Conservation (phyloP, 768 basidiomycete genomes). For the Calocybe gangraenosa region DNA sequence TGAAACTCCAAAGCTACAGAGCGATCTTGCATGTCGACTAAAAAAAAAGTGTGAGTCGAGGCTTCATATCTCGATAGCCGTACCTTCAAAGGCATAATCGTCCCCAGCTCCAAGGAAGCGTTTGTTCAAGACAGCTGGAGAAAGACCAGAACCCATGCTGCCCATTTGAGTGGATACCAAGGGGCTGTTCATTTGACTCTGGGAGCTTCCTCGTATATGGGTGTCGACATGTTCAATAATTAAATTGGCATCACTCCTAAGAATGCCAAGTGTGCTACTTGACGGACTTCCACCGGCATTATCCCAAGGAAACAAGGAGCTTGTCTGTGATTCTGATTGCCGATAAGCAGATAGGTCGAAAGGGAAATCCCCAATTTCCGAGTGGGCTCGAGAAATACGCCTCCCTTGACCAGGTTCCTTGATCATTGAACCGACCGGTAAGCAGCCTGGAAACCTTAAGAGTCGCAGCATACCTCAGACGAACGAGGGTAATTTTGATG, state of each 20-base stretch:
- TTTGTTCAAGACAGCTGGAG: constrained; percentile 45
- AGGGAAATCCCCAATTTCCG: constrained; percentile 46
- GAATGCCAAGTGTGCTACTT: constrained; percentile 35
- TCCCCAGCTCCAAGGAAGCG: constrained; percentile 46
- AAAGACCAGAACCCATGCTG: constrained; percentile 41
- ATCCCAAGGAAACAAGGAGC: constrained; percentile 81
- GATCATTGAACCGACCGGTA: neutral
- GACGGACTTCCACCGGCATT: constrained; percentile 68
- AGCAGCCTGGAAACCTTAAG: neutral
- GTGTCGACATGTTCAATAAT: constrained; percentile 51
- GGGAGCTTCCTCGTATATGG: constrained; percentile 48
- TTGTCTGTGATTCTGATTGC: constrained; percentile 55
- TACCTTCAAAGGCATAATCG: constrained; percentile 68
- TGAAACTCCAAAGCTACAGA: constrained; percentile 39
- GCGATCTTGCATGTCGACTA: constrained; percentile 18
- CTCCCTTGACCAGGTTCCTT: constrained; percentile 88
- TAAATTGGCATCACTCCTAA: constrained; percentile 37
- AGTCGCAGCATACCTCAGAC: constrained; percentile 49
- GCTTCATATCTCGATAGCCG: constrained; percentile 5
- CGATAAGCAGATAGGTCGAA: constrained; percentile 35
- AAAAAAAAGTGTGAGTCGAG: neutral
- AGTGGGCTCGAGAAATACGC: constrained; percentile 55
- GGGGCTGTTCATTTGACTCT: constrained; percentile 56
- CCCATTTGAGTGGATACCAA: constrained; percentile 44
- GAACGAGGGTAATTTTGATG: constrained; percentile 26